phyloP scores from a whole-genome alignment of 352 stramenopile species.

The Pythium guiyangense region DNA sequence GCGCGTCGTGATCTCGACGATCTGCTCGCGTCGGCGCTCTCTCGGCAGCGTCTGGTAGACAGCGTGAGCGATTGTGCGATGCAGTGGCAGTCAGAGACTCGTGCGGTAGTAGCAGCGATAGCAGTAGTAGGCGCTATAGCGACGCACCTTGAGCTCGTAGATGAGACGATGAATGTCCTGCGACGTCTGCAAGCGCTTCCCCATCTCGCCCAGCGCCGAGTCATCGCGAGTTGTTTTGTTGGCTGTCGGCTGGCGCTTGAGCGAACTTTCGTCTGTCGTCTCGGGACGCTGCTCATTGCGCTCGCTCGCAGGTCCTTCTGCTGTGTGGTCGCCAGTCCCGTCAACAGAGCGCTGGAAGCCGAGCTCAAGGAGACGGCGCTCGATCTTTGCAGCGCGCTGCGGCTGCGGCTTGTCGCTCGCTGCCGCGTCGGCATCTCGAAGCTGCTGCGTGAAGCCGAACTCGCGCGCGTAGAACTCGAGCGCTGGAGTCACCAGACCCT shows the following conservation, averaged over 20 bases:
- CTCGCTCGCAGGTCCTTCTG: no score
- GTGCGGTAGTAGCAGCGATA: not conserved
- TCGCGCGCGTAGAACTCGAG: constrained; percentile 31
- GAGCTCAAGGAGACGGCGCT: constrained; percentile 31
- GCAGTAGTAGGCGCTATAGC: not conserved
- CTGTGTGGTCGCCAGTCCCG: not conserved
- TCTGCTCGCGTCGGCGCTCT: constrained; percentile 35
- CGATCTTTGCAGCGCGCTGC: constrained; percentile 33
- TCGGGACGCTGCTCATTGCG: constrained; percentile 5
- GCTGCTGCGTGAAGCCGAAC: constrained; percentile 23
- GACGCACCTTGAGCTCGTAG: constrained; percentile 55
- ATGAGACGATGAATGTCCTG: constrained; percentile 55
- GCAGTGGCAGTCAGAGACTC: not conserved
- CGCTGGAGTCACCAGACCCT: constrained; percentile 7
- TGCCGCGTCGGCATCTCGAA: not conserved
- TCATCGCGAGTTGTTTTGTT: constrained; percentile 4
- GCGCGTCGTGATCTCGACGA: constrained; percentile 42
- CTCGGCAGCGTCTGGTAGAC: constrained; percentile 32
- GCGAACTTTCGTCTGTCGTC: not conserved
- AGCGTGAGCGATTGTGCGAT: not conserved
- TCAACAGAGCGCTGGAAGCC: constrained; percentile 32
- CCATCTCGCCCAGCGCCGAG: not conserved
- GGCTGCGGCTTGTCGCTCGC: constrained; percentile 23
- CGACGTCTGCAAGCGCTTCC: constrained; percentile 15
- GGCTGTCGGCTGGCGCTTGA: not conserved